Conservation (phyloP, 352 stramenopile genomes). For the Phytophthora brassicae region DNA sequence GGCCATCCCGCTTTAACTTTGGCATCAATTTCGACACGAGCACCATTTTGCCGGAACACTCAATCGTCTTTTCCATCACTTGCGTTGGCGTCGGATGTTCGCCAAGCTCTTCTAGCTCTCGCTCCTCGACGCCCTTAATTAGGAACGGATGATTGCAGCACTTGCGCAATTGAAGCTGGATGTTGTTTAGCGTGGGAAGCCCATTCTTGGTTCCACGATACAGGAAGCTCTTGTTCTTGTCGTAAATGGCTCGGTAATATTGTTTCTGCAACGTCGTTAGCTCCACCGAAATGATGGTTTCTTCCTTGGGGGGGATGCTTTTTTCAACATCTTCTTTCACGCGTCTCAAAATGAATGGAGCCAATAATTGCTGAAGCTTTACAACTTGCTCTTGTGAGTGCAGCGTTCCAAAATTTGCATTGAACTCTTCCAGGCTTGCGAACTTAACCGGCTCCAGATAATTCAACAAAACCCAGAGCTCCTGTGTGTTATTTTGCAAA, state of each 20-base stretch:
- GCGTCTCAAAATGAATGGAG: slow-evolving; percentile 94
- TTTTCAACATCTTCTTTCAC: slow-evolving; percentile 98
- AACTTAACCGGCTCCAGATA: slow-evolving; percentile 96
- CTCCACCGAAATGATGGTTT: slow-evolving; percentile 96
- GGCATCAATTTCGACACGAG: slow-evolving; percentile 90
- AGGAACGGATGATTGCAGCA: slow-evolving; percentile 99
- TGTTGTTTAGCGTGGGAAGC: slow-evolving; percentile 95
- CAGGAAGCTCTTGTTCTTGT: slow-evolving; percentile 99
- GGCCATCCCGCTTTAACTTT: slow-evolving; percentile 91
- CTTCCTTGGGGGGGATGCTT: slow-evolving; percentile 96
- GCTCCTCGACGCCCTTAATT: slow-evolving; percentile 93
- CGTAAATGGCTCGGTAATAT: slow-evolving; percentile 99
- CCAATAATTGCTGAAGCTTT: slow-evolving; percentile 92
- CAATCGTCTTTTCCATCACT: slow-evolving; percentile 85
- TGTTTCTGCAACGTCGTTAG: slow-evolving; percentile 98
- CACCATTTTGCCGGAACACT: slow-evolving; percentile 87
- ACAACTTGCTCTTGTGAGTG: slow-evolving; percentile 94
- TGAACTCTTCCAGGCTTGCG: slow-evolving; percentile 86
- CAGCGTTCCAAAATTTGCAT: slow-evolving; percentile 92
- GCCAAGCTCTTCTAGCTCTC: slow-evolving; percentile 79
- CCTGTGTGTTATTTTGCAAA: slow-evolving; percentile 96
- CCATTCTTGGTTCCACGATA: slow-evolving; percentile 87
- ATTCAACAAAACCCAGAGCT: slow-evolving; percentile 97
- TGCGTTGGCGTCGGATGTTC: slow-evolving; percentile 41
- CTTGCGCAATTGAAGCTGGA: slow-evolving; percentile 99